Evolutionary conservation across 768 basidiomycete species (phyloP), one percentile per base, ranked within the genome.

Genomic region (Calvatia gigantea): DNA sequence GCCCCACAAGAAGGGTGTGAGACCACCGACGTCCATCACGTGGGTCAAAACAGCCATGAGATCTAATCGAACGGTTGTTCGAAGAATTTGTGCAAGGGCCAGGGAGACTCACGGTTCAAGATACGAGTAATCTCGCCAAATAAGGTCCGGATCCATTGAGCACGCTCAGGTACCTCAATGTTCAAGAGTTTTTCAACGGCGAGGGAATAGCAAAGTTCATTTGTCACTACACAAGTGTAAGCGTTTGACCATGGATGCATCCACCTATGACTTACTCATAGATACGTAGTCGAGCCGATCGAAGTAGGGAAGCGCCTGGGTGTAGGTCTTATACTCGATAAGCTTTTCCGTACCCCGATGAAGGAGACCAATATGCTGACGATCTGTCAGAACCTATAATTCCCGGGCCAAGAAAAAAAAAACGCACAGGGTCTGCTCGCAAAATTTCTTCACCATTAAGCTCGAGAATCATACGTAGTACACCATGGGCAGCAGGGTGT

Each of bases 271-370:
- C 91, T 42, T 65, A 95, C 94, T 99, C 97, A 98, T 98, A 46
- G 96, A 98, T 51, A 98, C 96, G 64, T 99, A 99, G 77, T 99
- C 97, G 57, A 98, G 80, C 64, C 97, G 93, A 70, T 99, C 97
- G 68, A 99, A 99, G 75, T 99, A 98, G 1, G 97, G 97, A 17
- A 98, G 75, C 0, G 97, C 97, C 75, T 99, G 97, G 4, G 86
- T 91, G 67, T 98, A 98, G 1, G 88, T 98, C 77, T 99, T 99
- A 81, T 94, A 96, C 72, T 98, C 97, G 60, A 98, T 98, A 49
- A 99, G 81, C 72, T 98, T 98, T 72, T 99, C 97, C 17, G 96
- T 99, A 19, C 96, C 97, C 62, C 97, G 86, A 72, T 98, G 97
- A 44, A 99, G 81, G 23, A 99, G 80, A 54, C 97, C 97, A 64